Base-by-base conservation (phyloP, 257 asterid genomes). In the Scutellaria minor region DNA sequence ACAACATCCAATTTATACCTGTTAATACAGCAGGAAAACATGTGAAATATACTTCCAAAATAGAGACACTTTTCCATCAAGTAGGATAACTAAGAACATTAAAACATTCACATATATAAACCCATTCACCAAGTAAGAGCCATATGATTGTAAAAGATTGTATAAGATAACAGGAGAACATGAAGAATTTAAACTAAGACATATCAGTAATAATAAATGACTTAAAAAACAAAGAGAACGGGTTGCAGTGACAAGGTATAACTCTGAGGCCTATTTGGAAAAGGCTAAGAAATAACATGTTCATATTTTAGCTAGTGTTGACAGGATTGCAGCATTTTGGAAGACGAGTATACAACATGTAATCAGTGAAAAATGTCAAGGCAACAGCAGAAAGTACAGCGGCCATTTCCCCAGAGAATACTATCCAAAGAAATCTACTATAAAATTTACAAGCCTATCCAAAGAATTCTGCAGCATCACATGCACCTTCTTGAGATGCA, bases 1-100 rank as follows among this genome's bases (percentile, higher is more conserved):
- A 91, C 84, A 41, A 91, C 90, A 55, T 93, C 98, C 74, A 93
- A 67, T 74, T 91, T 91, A 87, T 93, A 92, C 85, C 96, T 88
- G 85, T 74, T 66, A n/a, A 65, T 9, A 69, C 41, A 72, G 48
- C 51, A 56, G 3, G 58, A 47, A 55, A 56, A 53, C 20, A 20
- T 24, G 53, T 20, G 0, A 12, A n/a, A 47, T n/a, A 24, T 40
- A 37, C 18, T 66, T 70, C 18, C 18, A 5, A 15, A 31, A 24
- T 15, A 13, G 13, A 31, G 46, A 66, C 12, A 39, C 15, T 42
- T 48, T 46, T 22, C 54, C 47, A 70, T 10, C 15, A 7, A 48
- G 5, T 27, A 35, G 45, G 48, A 63, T 62, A 71, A 14, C 24
- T 14, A 27, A 64, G 51, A 73, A 64, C 9, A 66, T 55, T 56